Percentiles rank a stretch among this genome's conserved stretches.
Evolutionary conservation across 2,329 filamentous ascomycete genomes (phyloP).

Genomic region (Diaporthe caulivora): DNA sequence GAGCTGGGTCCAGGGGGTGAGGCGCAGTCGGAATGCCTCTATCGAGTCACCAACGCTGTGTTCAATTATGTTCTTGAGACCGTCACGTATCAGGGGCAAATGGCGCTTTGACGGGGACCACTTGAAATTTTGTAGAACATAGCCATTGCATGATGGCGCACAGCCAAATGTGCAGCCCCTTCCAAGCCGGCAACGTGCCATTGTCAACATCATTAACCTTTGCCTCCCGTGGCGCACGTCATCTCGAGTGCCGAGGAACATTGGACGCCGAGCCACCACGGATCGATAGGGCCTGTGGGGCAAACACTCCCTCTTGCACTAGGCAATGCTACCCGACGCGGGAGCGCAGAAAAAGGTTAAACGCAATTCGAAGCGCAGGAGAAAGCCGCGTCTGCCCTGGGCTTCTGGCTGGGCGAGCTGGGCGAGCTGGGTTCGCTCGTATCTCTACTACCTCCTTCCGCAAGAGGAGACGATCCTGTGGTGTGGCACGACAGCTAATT

Average conservation of each 20-base stretch:
- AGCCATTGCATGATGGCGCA: background rate
- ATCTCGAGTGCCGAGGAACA: conserved; percentile 5
- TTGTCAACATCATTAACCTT: background rate
- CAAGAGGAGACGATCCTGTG: conserved; percentile 18
- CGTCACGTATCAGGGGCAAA: background rate
- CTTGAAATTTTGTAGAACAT: background rate
- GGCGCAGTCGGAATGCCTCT: background rate
- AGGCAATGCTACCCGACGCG: conserved; percentile 15
- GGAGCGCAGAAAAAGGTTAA: background rate
- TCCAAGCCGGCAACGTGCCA: background rate
- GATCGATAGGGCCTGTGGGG: conserved; percentile 16
- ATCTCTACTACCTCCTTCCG: conserved; percentile 24
- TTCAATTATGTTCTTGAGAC: background rate
- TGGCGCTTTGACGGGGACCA: background rate
- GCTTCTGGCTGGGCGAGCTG: background rate
- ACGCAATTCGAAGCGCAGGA: no score
- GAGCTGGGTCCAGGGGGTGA: no score
- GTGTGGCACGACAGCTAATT: conserved; percentile 6
- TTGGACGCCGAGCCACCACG: background rate
- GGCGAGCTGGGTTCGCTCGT: background rate
- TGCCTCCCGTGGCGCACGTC: conserved; percentile 18
- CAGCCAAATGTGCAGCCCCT: background rate
- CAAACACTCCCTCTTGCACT: background rate
- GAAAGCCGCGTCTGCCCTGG: background rate
- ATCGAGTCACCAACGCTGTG: no score